Evolutionary conservation across 23 red algal species (phyloP), one percentile per base, ranked within the genome.

Genomic region (Cyanidioschyzon merolae): DNA sequence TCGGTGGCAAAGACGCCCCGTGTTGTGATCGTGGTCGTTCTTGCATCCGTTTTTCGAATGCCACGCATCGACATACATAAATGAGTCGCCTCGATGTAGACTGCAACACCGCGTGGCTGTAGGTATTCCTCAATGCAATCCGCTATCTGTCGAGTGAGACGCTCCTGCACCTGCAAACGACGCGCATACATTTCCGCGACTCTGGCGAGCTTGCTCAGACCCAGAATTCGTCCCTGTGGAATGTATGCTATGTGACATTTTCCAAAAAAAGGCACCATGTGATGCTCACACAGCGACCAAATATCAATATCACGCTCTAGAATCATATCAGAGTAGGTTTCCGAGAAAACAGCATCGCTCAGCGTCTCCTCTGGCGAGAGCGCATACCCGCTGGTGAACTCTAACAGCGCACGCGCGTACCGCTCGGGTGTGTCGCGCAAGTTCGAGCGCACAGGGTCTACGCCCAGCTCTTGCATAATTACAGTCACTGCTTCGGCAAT

Each of bases 231-330:
- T 37, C 88, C 82, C 38, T 34, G 21, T 12, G 92, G 92, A 1
- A 96, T 74, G 83, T 96, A 96, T 2, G 87, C 84, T 26, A 96
- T 79, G 67, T 88, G 82, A 34, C 77, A 83, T 12, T 30, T 37
- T 37, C 92, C 92, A 79, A 80, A 79, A 74, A 96, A 96, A 1
- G 92, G 87, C 37, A 96, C 82, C 50, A 96, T 34, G 67, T 96
- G 92, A 37, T 96, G 92, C 76, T 96, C 92, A 57, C 92, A 96
- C n/a, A 96, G 84, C 57, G 92, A 96, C 58, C 76, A 89, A 41
- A 96, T 63, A 63, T 87, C 83, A 34, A 96, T 85, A 51, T 80
- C 80, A 0, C 83, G 86, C 34, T 90, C 34, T 0, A 89, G 74
- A 34, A 96, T 87, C 54, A 86, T 57, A 40, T 90, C 92, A 40